Base-by-base conservation (phyloP, 176 grass and related monocot genomes). In the Eleusine coracana region DNA sequence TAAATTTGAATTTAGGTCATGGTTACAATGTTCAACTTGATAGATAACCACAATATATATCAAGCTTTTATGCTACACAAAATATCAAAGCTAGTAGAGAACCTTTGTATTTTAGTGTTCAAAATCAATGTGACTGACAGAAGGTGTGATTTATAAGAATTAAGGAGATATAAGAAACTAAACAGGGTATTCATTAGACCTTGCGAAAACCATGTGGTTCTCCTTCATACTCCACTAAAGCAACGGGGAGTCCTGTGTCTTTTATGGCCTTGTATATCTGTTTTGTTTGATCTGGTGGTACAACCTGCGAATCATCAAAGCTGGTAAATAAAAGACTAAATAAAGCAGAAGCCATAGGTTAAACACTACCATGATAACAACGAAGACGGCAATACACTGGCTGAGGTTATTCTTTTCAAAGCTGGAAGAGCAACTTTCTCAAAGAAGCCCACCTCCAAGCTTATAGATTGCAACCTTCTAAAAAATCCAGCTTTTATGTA, bases 151-250 rank as follows among this genome's bases (percentile, higher is more conserved):
- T 6, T 54, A 52, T 20, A 55, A 55, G 6, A 58, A 18, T 58
- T 58, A 58, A 71, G 39, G 15, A 80, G 68, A 56, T 42, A 75
- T 0, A 7, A 2, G 64, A 29, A 46, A 1, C 7, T 17, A 73
- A 58, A n/a, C 25, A 73, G 27, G 82, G 29, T 76, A 46, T 51
- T 29, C 40, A 6, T 23, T 51, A 14, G 28, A 97, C 95, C 95
- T 94, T 98, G 73, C 92, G 84, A 58, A 98, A 98, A 7, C 95
- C 90, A 79, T 94, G 92, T 29, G 92, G 95, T 69, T 98, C 95
- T n/a, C 95, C 95, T 91, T 98, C 92, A 14, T 93, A 97, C 82
- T 97, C 92, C 41, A 97, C 88, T 72, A 97, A 91, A 55, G 90
- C 92, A 89, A 97, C 95, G 12, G 95, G 92, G 77, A 97, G 64